Percentiles rank a stretch among this genome's conserved stretches.
These are phyloP conservation scores for Penicillium angulare DNA, from an alignment of 495 filamentous ascomycete species.

Conservation along the genomic window DNA sequence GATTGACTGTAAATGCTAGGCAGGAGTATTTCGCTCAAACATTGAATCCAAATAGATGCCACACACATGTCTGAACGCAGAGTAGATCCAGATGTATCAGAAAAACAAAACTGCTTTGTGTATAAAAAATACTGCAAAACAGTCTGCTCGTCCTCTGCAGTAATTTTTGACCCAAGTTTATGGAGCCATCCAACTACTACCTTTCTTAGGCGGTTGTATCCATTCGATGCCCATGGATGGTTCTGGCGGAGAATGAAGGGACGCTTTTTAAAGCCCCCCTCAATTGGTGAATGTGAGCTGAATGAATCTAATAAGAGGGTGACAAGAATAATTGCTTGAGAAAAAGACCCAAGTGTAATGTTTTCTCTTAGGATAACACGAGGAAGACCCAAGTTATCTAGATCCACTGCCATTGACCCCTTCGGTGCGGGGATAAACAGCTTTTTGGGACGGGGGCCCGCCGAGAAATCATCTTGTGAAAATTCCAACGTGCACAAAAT, in stretches of 20 bases:
- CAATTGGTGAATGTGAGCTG: slow-evolving; percentile 8
- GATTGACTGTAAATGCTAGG: slow-evolving; percentile 15
- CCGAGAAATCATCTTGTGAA: slow-evolving; percentile 5
- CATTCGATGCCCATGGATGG: slow-evolving; percentile 34
- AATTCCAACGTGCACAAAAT: slow-evolving; percentile 37
- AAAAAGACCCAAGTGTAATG: slow-evolving; percentile 24
- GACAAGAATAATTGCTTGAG: slow-evolving; percentile 21
- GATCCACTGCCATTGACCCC: slow-evolving; percentile 31
- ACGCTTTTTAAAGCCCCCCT: slow-evolving; percentile 5
- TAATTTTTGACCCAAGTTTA: slow-evolving; percentile 5
- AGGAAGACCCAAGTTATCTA: slow-evolving; percentile 34
- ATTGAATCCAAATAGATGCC: slow-evolving; percentile 28
- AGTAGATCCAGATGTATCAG: slow-evolving; percentile 9
- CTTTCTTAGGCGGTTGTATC: slow-evolving; percentile 37
- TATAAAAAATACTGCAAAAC: slow-evolving; percentile 29
- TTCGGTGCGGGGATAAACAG: slow-evolving; percentile 24
- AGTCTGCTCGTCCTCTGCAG: slow-evolving; percentile 16
- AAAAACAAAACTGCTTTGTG: slow-evolving; percentile 15
- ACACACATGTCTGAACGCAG: slow-evolving; percentile 26
- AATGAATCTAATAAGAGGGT: slow-evolving; percentile 34
- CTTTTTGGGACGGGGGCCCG: slow-evolving; percentile 5
- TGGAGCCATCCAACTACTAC: slow-evolving; percentile 30
- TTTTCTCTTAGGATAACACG: slow-evolving; percentile 25
- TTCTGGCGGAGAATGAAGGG: slow-evolving; percentile 28
- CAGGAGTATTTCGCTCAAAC: slow-evolving; percentile 27